Conservation (phyloP, 2,329 filamentous ascomycete species). For the Cryphonectria radicalis region DNA sequence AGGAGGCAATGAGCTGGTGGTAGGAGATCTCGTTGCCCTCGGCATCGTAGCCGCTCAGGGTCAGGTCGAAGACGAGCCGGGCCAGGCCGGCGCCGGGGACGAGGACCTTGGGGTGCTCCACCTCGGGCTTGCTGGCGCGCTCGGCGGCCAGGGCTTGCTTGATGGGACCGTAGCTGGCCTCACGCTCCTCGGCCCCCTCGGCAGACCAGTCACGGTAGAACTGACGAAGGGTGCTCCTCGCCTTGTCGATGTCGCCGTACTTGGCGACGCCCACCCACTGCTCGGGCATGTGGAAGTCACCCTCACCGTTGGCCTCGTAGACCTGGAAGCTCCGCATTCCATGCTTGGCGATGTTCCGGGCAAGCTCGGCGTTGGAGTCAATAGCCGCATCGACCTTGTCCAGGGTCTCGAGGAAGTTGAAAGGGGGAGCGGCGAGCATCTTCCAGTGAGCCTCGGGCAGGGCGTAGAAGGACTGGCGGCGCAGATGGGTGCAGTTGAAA, state of each 20-base stretch:
- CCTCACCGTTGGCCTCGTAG: constrained; percentile 38
- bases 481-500: constrained; percentile 86
- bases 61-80: constrained; percentile 86
- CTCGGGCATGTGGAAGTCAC: constrained; percentile 55
- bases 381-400: constrained; percentile 84
- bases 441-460: constrained; percentile 83
- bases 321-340: constrained; percentile 71
- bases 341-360: constrained; percentile 74
- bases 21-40: constrained; percentile 98
- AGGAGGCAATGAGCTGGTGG: constrained; percentile 89
- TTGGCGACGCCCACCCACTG: constrained; percentile 75
- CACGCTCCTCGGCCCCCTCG: constrained; percentile 74
- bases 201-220: constrained; percentile 94
- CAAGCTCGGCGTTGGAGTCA: constrained; percentile 82
- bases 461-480: constrained; percentile 91
- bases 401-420: constrained; percentile 80
- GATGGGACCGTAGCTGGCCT: constrained; percentile 76
- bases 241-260: constrained; percentile 81
- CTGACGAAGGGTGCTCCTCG: constrained; percentile 87
- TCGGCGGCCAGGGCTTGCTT: constrained; percentile 65
- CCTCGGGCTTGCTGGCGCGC: constrained; percentile 36
- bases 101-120: constrained; percentile 64
- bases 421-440: constrained; percentile 78
- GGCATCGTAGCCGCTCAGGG: constrained; percentile 69
- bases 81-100: constrained; percentile 91